phyloP scores from a whole-genome alignment of 75 land plant species.

The Pinus albicaulis region DNA sequence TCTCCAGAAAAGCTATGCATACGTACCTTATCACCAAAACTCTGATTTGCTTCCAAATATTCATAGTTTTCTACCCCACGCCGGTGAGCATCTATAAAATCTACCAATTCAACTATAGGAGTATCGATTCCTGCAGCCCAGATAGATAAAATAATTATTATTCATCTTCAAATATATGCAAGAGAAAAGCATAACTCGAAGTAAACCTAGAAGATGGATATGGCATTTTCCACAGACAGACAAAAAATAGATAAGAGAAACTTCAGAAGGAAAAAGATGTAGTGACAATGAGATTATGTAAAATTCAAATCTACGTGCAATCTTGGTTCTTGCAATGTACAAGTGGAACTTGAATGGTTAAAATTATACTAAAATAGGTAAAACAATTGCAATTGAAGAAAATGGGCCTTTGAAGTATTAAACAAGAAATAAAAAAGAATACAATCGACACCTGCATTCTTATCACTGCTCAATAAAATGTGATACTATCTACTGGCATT shows the following conservation, averaged over 20 bases:
- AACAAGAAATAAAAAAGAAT: neutral
- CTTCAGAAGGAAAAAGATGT: neutral
- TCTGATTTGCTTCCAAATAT: neutral
- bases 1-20: neutral
- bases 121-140: constrained; percentile 1
- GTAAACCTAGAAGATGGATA: neutral
- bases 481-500: no score
- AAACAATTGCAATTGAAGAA: neutral
- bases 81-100: constrained; percentile 11
- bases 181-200: neutral
- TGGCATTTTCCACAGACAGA: neutral
- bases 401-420: neutral
- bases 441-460: neutral
- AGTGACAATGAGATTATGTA: neutral
- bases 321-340: neutral
- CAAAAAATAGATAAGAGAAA: neutral
- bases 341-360: neutral
- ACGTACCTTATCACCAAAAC: neutral
- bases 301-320: neutral
- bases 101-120: constrained; percentile 1
- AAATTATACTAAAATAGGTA: no score
- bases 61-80: neutral
- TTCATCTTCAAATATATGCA: neutral
- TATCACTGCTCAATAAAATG: neutral
- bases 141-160: neutral